Evolutionary conservation across 805 yeast species (phyloP).

Genomic region (Nakazawaea holstii): DNA sequence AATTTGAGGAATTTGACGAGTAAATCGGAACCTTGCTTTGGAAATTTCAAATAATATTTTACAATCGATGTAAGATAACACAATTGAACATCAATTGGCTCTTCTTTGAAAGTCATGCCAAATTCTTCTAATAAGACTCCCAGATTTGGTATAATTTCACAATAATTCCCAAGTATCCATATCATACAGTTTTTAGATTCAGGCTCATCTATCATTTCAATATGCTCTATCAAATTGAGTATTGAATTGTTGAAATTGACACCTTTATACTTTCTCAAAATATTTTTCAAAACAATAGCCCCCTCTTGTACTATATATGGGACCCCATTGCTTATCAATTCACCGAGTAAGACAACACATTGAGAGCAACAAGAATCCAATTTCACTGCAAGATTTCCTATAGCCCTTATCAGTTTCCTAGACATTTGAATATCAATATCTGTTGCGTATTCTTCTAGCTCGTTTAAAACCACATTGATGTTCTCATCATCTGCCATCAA

Average conservation of each 20-base stretch:
- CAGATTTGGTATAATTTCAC: slow-evolving; percentile 39
- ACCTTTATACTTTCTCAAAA: slow-evolving; percentile 67
- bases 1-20: slow-evolving; percentile 55
- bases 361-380: slow-evolving; percentile 53
- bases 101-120: slow-evolving; percentile 47
- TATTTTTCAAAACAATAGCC: slow-evolving; percentile 67
- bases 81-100: slow-evolving; percentile 68
- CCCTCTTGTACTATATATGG: slow-evolving; percentile 79
- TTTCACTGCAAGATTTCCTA: slow-evolving; percentile 85
- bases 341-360: slow-evolving; percentile 60
- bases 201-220: slow-evolving; percentile 60
- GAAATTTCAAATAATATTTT: slow-evolving; percentile 57
- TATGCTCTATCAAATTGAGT: slow-evolving; percentile 35
- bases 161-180: slow-evolving; percentile 81
- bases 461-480: slow-evolving; percentile 58
- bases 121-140: slow-evolving; percentile 36
- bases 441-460: slow-evolving; percentile 79
- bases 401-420: slow-evolving; percentile 80
- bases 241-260: slow-evolving; percentile 39
- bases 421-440: slow-evolving; percentile 86
- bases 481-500: slow-evolving; percentile 66
- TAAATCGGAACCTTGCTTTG: slow-evolving; percentile 45
- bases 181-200: slow-evolving; percentile 74
- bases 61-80: slow-evolving; percentile 69
- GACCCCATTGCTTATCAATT: slow-evolving; percentile 57